Conservation (phyloP, 345 rosid genomes). For the Anacardium occidentale region DNA sequence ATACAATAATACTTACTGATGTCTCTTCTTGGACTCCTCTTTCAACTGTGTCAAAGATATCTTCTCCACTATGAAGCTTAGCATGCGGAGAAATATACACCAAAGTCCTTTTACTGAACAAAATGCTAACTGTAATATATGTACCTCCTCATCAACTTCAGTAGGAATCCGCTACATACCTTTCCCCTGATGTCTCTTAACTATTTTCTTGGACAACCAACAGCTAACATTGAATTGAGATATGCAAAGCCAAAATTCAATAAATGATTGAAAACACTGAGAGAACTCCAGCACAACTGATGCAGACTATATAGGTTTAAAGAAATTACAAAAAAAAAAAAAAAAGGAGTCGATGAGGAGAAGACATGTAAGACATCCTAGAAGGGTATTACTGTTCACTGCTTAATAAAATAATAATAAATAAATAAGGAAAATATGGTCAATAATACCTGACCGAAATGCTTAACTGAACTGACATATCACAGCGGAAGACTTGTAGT, state of each 20-base stretch:
- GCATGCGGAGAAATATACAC: background rate
- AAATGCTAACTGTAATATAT: background rate
- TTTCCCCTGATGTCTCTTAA: slow-evolving; percentile 50
- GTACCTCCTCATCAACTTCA: slow-evolving; percentile 76
- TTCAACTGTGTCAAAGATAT: slow-evolving; percentile 63
- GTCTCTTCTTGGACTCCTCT: slow-evolving; percentile 98
- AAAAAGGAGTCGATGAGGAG: too few relatives aligned
- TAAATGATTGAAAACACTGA: background rate
- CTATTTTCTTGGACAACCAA: slow-evolving; percentile 79
- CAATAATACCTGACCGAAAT: too few relatives aligned
- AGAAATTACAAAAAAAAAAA: too few relatives aligned
- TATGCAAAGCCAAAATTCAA: slow-evolving; percentile 1
- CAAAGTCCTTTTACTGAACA: background rate
- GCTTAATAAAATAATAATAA: too few relatives aligned
- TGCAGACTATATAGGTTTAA: background rate
- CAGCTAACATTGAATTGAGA: slow-evolving; percentile 38
- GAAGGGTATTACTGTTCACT: too few relatives aligned
- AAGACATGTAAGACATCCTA: too few relatives aligned
- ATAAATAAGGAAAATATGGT: too few relatives aligned
- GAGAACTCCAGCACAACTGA: background rate
- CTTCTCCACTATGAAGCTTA: slow-evolving; percentile 68
- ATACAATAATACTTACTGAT: slow-evolving; percentile 46
- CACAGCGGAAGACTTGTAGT: too few relatives aligned
- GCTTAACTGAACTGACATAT: too few relatives aligned
- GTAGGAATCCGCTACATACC: slow-evolving; percentile 92